phyloP scores from a whole-genome alignment of 345 rosid genomes.

The Aquilaria malaccensis region DNA sequence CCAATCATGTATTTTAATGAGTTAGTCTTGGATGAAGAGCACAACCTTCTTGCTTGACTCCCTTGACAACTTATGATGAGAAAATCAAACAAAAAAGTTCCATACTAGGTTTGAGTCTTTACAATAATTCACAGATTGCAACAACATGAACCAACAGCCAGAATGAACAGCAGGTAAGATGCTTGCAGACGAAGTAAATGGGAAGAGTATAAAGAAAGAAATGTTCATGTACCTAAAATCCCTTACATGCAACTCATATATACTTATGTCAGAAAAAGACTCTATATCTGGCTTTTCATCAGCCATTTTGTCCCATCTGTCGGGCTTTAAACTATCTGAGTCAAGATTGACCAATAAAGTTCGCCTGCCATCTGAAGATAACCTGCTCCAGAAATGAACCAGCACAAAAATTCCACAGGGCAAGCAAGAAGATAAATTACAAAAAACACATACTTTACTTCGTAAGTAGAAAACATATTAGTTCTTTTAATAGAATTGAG shows the following conservation, averaged over 20 bases:
- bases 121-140: no score
- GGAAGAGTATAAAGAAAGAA: background rate
- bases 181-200: no score
- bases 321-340: constrained; percentile 58
- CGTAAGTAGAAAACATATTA: constrained; percentile 9
- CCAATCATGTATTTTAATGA: no score
- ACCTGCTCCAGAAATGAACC: constrained; percentile 45
- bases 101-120: no score
- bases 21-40: background rate
- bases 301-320: constrained; percentile 73
- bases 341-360: constrained; percentile 66
- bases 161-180: no score
- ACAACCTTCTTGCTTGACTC: background rate
- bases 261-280: constrained; percentile 68
- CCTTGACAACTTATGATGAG: background rate
- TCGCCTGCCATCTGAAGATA: constrained; percentile 76
- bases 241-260: constrained; percentile 92
- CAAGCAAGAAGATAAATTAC: background rate
- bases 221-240: constrained; percentile 69
- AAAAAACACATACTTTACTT: constrained; percentile 2
- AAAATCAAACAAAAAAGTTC: no score
- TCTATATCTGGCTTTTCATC: constrained; percentile 52
- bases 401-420: constrained; percentile 7
- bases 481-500: constrained; percentile 17
- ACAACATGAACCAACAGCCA: no score